Conservation (phyloP, 306 rosid species). For the Ormosia semicastrata region DNA sequence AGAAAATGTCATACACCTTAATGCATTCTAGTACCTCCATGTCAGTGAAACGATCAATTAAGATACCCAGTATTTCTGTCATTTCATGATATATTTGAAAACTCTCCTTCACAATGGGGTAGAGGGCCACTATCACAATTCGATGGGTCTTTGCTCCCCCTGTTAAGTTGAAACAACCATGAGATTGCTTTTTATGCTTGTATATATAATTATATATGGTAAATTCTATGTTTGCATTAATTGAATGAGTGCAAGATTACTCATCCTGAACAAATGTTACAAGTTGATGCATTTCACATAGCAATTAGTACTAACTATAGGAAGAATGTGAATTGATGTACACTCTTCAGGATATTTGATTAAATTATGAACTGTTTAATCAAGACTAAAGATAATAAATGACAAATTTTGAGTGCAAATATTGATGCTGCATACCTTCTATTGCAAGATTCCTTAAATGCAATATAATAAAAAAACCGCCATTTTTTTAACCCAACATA, state of each 20-base stretch:
- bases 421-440: not conserved
- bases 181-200: slow-evolving; percentile 5
- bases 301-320: not conserved
- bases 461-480: not conserved
- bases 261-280: not conserved
- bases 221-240: not conserved
- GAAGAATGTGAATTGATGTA: not conserved
- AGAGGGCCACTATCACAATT: slow-evolving; percentile 71
- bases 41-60: slow-evolving; percentile 67
- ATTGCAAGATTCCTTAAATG: not conserved
- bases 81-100: slow-evolving; percentile 63
- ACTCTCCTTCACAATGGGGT: slow-evolving; percentile 73
- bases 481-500: not conserved
- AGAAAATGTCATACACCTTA: slow-evolving; percentile 67
- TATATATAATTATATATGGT: not conserved
- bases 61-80: slow-evolving; percentile 53
- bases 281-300: not conserved
- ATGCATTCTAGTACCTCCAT: slow-evolving; percentile 53
- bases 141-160: slow-evolving; percentile 76
- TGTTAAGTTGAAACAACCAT: slow-evolving; percentile 23
- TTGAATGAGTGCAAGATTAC: not conserved
- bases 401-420: not conserved
- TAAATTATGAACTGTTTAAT: not conserved
- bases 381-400: not conserved
- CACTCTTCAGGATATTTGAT: not conserved